Base-by-base conservation (phyloP, 75 land plant genomes). In the Selaginella moellendorffii region DNA sequence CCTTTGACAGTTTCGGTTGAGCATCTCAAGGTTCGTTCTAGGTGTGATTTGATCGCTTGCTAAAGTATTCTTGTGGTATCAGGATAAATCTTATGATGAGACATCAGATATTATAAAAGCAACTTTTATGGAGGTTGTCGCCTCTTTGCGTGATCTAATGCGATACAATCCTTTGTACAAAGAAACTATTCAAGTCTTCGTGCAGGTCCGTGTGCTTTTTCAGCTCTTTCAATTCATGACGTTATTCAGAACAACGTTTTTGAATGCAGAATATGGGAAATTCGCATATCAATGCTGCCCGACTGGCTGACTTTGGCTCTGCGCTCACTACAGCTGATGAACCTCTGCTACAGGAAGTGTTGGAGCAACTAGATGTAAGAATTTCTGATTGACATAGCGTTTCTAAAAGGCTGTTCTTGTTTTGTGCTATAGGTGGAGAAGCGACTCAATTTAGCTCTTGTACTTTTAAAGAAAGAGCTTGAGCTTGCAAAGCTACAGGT, bases 401-500 rank as follows among this genome's bases (percentile, higher is more conserved):
- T 27, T 27, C 8, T 8, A 56, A 5, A 56, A 56, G n/a, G 5
- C 19, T 24, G 24, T 5, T 5, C 31, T 24, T 31, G 27, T 2
- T 56, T 56, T 20, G 24, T 56, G 59, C 59, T 5, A 26, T 68
- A 93, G 98, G 98, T 93, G 22, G 63, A 80, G 54, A 89, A 86
- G 54, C 90, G 98, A 14, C 68, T 89, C 71, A 76, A 86, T 42
- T 60, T 89, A 25, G 80, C 98, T 19, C 68, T 93, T 59, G 85
- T 84, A 19, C 67, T 93, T 22, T 73, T 88, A 29, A 93, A 93
- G 78, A 93, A 93, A 70, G 98, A 93, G 68, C 72, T 93, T 65
- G 98, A 93, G 69, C 89, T 93, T 21, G 85, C 79, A 61, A 93
- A 86, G 64, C 81, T 93, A 54, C 98, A 93, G 96, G 98, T 89